Evolutionary conservation across 768 basidiomycete species (phyloP).

Genomic region (Xerocomus brunneocitrinus): DNA sequence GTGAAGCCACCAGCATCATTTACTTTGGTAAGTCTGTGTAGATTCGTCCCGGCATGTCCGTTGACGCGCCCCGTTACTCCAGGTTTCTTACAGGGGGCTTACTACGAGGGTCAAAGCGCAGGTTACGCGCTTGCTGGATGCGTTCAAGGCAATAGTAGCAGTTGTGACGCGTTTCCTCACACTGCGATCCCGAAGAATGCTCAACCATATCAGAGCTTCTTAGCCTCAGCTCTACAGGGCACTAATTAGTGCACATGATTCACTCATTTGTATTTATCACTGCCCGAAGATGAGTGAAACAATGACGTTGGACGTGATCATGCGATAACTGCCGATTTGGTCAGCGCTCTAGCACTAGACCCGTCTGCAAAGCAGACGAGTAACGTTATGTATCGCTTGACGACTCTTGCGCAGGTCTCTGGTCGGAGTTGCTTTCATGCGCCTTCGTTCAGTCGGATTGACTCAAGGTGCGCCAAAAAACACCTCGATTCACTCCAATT

Average conservation of each 20-base stretch:
- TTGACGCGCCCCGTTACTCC: background rate
- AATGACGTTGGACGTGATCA: too few relatives aligned
- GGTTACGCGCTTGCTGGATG: slow-evolving; percentile 41
- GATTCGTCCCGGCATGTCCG: background rate
- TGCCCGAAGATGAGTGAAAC: too few relatives aligned
- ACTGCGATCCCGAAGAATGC: slow-evolving; percentile 29
- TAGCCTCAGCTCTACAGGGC: slow-evolving; percentile 4
- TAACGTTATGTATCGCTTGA: too few relatives aligned
- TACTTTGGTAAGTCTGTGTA: slow-evolving; percentile 48
- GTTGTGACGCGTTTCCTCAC: slow-evolving; percentile 21
- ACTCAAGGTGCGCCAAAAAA: too few relatives aligned
- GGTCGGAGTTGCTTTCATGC: too few relatives aligned
- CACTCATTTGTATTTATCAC: background rate
- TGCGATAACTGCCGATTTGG: too few relatives aligned
- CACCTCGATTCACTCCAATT: too few relatives aligned
- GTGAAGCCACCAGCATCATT: slow-evolving; percentile 54
- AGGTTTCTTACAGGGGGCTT: slow-evolving; percentile 60
- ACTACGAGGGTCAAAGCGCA: slow-evolving; percentile 46
- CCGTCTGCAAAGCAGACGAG: too few relatives aligned
- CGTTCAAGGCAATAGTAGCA: slow-evolving; percentile 27
- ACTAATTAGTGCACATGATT: too few relatives aligned
- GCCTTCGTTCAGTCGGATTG: too few relatives aligned
- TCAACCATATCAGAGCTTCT: slow-evolving; percentile 27
- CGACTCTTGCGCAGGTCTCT: too few relatives aligned
- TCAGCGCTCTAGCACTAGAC: too few relatives aligned